Conservation (phyloP, 2,329 filamentous ascomycete species). For the Aureobasidium subglaciale region DNA sequence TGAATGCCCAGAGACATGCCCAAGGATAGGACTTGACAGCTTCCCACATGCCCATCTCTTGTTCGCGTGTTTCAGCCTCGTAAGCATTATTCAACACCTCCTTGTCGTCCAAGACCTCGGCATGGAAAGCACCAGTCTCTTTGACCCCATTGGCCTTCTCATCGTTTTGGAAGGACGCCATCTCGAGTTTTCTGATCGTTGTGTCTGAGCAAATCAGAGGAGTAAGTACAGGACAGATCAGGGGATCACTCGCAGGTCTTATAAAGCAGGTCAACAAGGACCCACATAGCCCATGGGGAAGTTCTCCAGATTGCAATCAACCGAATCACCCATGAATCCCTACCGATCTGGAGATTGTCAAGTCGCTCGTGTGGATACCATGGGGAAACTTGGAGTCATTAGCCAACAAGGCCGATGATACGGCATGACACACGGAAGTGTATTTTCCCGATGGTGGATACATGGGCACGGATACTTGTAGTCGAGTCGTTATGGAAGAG, state of each 20-base stretch:
- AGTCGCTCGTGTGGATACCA: background rate
- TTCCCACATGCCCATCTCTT: slow-evolving; percentile 42
- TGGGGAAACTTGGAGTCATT: background rate
- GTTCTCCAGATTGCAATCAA: background rate
- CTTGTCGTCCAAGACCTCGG: slow-evolving; percentile 2
- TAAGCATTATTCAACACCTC: slow-evolving; percentile 48
- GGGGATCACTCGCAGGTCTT: background rate
- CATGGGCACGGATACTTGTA: background rate
- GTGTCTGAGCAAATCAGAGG: background rate
- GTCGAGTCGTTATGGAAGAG: too few relatives aligned
- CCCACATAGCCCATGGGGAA: background rate
- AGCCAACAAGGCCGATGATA: background rate
- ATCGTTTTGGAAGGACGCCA: background rate
- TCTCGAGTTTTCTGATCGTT: background rate
- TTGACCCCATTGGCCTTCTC: background rate
- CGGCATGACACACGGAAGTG: background rate
- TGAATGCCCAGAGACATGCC: slow-evolving; percentile 48
- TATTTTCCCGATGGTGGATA: background rate
- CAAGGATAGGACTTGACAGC: slow-evolving; percentile 47
- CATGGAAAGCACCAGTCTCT: background rate
- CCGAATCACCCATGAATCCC: background rate
- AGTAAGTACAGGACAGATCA: background rate
- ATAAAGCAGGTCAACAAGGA: too few relatives aligned
- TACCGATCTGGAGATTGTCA: background rate
- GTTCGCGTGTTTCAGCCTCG: slow-evolving; percentile 50